These are phyloP conservation scores for Lycium ferocissimum DNA, from an alignment of 257 asterid genomes.

Conservation along the genomic window DNA sequence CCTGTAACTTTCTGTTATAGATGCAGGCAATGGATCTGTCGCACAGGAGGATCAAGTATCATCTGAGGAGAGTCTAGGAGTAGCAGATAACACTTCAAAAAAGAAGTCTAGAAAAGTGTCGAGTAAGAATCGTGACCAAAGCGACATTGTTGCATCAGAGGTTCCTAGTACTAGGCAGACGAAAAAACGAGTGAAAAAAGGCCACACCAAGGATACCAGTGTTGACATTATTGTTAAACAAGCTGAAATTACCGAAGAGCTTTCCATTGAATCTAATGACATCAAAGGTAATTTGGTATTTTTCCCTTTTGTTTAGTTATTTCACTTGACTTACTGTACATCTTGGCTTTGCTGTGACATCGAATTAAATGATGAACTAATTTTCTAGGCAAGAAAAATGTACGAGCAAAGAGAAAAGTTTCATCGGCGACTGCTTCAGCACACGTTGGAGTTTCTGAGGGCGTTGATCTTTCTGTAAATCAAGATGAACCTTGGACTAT, in stretches of 20 bases:
- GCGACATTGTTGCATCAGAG: slow-evolving; percentile 28
- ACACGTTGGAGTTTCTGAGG: slow-evolving; percentile 42
- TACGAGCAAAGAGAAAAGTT: slow-evolving; percentile 51
- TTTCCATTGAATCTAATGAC: slow-evolving; percentile 48
- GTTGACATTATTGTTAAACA: slow-evolving; percentile 36
- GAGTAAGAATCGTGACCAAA: slow-evolving; percentile 37
- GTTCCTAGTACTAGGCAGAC: slow-evolving; percentile 47
- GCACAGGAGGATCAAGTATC: slow-evolving; percentile 37
- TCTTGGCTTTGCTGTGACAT: slow-evolving; percentile 12
- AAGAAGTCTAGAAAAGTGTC: slow-evolving; percentile 46
- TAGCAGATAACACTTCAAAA: slow-evolving; percentile 39
- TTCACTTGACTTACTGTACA: slow-evolving; percentile 20
- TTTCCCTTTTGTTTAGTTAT: slow-evolving; percentile 14
- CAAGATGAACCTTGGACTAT: slow-evolving; percentile 86
- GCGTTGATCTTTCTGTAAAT: slow-evolving; percentile 39
- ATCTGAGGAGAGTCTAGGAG: slow-evolving; percentile 39
- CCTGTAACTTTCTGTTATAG: slow-evolving; percentile 24
- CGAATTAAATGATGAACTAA: slow-evolving; percentile 24
- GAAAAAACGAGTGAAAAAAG: slow-evolving; percentile 47
- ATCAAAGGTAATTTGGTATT: slow-evolving; percentile 52
- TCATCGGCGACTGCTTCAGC: slow-evolving; percentile 45
- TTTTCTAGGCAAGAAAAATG: slow-evolving; percentile 50
- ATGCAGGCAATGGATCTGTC: slow-evolving; percentile 47
- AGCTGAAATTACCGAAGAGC: slow-evolving; percentile 44
- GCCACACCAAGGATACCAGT: slow-evolving; percentile 33